These are phyloP conservation scores for Paxillus rubicundulus DNA, from an alignment of 768 basidiomycete genomes.

Conservation along the genomic window DNA sequence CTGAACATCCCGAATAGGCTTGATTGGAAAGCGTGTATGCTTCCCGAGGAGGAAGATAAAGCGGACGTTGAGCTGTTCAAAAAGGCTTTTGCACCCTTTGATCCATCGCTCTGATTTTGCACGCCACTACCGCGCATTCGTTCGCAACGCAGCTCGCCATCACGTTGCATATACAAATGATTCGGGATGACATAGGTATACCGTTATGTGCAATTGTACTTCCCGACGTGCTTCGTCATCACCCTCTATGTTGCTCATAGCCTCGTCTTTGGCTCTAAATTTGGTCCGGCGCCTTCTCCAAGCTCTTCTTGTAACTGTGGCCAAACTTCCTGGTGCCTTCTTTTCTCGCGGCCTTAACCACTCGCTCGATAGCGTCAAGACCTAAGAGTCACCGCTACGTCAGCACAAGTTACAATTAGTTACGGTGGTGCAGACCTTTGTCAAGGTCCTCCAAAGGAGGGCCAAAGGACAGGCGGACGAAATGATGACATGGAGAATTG, in stretches of 20 bases:
- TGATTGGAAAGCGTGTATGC: slow-evolving; percentile 90
- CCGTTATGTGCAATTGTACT: background rate
- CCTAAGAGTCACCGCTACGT: slow-evolving; percentile 38
- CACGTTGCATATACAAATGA: background rate
- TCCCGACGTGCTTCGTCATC: background rate
- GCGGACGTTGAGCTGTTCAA: slow-evolving; percentile 85
- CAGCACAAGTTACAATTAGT: background rate
- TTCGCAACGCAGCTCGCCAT: background rate
- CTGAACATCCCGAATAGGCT: slow-evolving; percentile 72
- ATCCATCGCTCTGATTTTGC: slow-evolving; percentile 42
- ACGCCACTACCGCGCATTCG: background rate
- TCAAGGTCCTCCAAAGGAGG: slow-evolving; percentile 79
- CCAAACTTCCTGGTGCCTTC: slow-evolving; percentile 62
- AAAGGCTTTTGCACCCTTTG: slow-evolving; percentile 71
- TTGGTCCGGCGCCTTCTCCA: slow-evolving; percentile 35
- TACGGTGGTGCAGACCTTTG: slow-evolving; percentile 46
- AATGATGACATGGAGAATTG: slow-evolving; percentile 87
- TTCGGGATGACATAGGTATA: background rate
- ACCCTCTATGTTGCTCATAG: background rate
- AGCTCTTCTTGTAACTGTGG: slow-evolving; percentile 64
- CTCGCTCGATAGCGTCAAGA: slow-evolving; percentile 80
- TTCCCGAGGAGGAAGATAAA: slow-evolving; percentile 82
- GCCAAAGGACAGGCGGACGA: slow-evolving; percentile 84
- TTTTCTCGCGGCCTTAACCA: slow-evolving; percentile 68
- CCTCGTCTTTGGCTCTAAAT: slow-evolving; percentile 16